Base-by-base conservation (phyloP, 2,329 filamentous ascomycete species). In the Colletotrichum sp. region DNA sequence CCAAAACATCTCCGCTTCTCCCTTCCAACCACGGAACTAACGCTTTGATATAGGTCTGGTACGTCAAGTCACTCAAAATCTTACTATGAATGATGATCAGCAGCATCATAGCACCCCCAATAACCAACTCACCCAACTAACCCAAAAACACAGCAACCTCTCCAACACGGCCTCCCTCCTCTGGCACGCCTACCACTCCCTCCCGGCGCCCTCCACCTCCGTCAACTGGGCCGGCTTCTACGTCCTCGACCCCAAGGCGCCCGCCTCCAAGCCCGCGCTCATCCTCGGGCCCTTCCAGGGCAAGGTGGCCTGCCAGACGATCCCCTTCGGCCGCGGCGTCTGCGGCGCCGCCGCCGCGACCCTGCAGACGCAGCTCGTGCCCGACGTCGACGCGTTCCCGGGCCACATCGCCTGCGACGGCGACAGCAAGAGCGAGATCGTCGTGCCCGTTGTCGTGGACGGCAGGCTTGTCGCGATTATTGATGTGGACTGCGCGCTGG, bases 201-300 rank as follows among this genome's bases (percentile, higher is more conserved):
- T 96, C 16, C 90, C 92, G 2, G 83, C 87, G 0, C 94, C 94
- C 2, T 93, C 91, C 67, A 90, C 86, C 52, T 85, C 90, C 18
- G 93, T 95, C 26, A 96, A 97, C 84, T 97, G 95, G 95, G 92
- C 94, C 61, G 92, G 94, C 28, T 96, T 96, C 86, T 96, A 96
- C 85, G 91, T 93, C 16, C 84, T 93, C 58, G 91, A 95, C 81
- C 85, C 87, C 7, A 80, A 82, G 10, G 73, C 83, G 59, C 78
- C 83, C 8, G 81, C 83, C 10, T 65, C 73, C 30, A 79, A 79
- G 26, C 79, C 79, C 4, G 91, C 92, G 79, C 89, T 96, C 61
- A 93, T 96, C 78, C 90, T 96, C 2, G 94, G 94, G 0, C 94
- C 94, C 1, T 96, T 96, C 83, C 93, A 95, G 78, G 94, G 94